Percentiles rank a stretch among this genome's conserved stretches.
Evolutionary conservation across 345 rosid species (phyloP).

Genomic region (Capsella bursapastoris): DNA sequence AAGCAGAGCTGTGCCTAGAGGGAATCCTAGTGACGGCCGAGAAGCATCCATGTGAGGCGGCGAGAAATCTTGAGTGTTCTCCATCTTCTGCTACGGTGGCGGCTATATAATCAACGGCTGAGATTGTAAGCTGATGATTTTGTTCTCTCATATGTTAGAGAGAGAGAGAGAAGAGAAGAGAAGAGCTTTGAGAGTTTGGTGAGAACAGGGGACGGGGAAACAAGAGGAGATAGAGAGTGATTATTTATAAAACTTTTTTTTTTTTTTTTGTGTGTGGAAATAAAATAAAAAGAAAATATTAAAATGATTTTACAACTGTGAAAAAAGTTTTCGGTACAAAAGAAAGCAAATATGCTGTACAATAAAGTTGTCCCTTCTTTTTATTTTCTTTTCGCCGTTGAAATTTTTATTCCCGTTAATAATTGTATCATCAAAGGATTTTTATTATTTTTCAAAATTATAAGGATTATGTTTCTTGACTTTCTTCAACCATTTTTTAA

Average conservation of each 20-base stretch:
- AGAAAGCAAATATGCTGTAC: slow-evolving; percentile 47
- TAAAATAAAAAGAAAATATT: background rate
- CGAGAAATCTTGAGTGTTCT: slow-evolving; percentile 62
- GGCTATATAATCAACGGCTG: slow-evolving; percentile 39
- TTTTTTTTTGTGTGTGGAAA: background rate
- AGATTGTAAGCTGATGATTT: slow-evolving; percentile 44
- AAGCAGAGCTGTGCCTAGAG: slow-evolving; percentile 92
- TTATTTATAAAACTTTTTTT: slow-evolving; percentile 44
- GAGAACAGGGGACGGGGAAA: slow-evolving; percentile 25
- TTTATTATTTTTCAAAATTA: background rate
- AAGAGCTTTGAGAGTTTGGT: slow-evolving; percentile 10
- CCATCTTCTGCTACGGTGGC: slow-evolving; percentile 51
- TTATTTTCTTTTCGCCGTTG: slow-evolving; percentile 29
- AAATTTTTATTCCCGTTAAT: slow-evolving; percentile 9
- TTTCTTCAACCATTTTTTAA: background rate
- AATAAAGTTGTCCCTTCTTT: slow-evolving; percentile 41
- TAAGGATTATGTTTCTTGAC: slow-evolving; percentile 40
- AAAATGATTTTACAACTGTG: slow-evolving; percentile 33
- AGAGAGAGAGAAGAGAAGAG: background rate
- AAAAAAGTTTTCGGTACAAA: slow-evolving; percentile 37
- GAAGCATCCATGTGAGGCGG: slow-evolving; percentile 81
- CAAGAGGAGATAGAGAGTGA: slow-evolving; percentile 12
- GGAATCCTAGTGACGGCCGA: slow-evolving; percentile 92
- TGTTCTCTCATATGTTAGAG: slow-evolving; percentile 35
- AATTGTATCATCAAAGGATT: slow-evolving; percentile 27